Conservation (phyloP, 257 asterid genomes). For the Jaltomata sinuosa region DNA sequence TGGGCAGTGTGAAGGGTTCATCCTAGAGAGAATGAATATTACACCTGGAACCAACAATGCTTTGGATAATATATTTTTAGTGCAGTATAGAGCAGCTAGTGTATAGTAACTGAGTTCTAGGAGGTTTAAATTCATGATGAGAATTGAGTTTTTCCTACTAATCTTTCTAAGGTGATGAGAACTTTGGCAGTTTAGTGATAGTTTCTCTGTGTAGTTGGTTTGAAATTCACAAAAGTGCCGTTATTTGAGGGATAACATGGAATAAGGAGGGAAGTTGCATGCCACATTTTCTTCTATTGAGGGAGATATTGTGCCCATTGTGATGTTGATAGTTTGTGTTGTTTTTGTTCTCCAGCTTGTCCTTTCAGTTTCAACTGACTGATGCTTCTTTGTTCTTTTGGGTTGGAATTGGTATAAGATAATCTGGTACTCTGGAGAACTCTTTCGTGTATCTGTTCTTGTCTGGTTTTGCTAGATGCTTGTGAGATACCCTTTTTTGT, state of each 20-base stretch:
- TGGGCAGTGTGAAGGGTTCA: background rate
- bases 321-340: background rate
- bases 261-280: background rate
- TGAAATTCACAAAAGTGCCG: background rate
- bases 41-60: background rate
- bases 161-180: background rate
- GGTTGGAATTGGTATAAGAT: background rate
- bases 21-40: background rate
- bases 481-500: background rate
- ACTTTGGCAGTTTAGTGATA: background rate
- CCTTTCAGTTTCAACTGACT: background rate
- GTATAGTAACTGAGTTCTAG: background rate
- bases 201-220: background rate
- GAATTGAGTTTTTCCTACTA: background rate
- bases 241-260: background rate
- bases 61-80: background rate
- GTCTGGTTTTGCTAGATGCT: background rate
- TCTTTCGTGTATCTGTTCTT: background rate
- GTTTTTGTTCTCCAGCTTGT: background rate
- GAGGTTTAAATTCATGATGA: background rate
- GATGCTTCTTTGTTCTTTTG: background rate
- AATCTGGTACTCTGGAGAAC: background rate
- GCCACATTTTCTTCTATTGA: background rate
- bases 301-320: background rate
- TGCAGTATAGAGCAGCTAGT: background rate